These are phyloP conservation scores for Monosporascus sp. DNA, from an alignment of 2,329 filamentous ascomycete species.

Conservation along the genomic window DNA sequence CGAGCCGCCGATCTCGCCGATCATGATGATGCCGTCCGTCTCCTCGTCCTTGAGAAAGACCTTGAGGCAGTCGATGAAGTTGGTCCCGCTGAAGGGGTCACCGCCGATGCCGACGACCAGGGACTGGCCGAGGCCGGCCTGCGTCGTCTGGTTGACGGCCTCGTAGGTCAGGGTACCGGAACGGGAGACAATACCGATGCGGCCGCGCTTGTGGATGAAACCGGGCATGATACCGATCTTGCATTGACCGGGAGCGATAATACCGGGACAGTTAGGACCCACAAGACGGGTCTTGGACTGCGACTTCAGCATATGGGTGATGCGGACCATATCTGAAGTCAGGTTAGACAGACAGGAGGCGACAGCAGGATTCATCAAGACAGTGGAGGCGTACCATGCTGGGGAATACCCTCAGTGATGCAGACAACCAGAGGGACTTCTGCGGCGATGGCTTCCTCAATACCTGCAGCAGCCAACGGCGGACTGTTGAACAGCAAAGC, in stretches of 20 bases:
- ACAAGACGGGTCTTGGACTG: slow-evolving; percentile 96
- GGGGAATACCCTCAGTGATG: slow-evolving; percentile 96
- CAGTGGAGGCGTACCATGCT: slow-evolving; percentile 67
- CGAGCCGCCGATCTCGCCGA: slow-evolving; percentile 95
- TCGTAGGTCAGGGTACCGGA: slow-evolving; percentile 99
- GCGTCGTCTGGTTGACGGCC: slow-evolving; percentile 98
- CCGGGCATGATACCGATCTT: slow-evolving; percentile 99
- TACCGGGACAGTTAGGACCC: slow-evolving; percentile 96
- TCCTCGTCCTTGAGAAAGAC: slow-evolving; percentile 94
- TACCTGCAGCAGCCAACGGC: slow-evolving; percentile 85
- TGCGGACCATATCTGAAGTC: slow-evolving; percentile 87
- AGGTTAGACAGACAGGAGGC: slow-evolving; percentile 4
- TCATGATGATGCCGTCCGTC: slow-evolving; percentile 99
- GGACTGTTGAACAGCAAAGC: slow-evolving; percentile 49
- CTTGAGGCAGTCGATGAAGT: slow-evolving; percentile 98
- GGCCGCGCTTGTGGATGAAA: slow-evolving; percentile 99
- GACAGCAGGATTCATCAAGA: slow-evolving; percentile 1
- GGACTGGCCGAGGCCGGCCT: slow-evolving; percentile 93
- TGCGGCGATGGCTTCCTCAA: slow-evolving; percentile 90
- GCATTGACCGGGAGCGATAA: slow-evolving; percentile 93
- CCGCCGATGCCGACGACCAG: slow-evolving; percentile 97
- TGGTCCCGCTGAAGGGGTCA: slow-evolving; percentile 97
- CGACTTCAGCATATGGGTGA: slow-evolving; percentile 95
- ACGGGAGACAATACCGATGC: slow-evolving; percentile 96
- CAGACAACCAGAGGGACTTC: slow-evolving; percentile 95